Conservation (phyloP, 2,329 filamentous ascomycete species). For the Tympanopsis confertula region DNA sequence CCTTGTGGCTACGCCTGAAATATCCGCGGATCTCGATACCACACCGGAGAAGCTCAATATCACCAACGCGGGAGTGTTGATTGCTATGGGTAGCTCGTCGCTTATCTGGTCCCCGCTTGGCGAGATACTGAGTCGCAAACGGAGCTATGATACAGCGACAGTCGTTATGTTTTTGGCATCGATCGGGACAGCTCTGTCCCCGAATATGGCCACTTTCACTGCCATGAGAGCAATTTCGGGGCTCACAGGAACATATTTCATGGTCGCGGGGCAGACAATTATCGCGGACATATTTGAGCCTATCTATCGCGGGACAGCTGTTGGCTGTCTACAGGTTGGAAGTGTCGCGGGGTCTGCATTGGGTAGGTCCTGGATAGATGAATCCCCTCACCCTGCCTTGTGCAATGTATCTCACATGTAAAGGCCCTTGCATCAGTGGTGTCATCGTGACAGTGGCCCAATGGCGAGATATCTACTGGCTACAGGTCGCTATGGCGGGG, state of each 20-base stretch:
- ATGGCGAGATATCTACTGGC: slow-evolving; percentile 18
- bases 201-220: slow-evolving; percentile 19
- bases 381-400: not conserved
- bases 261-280: slow-evolving; percentile 24
- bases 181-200: slow-evolving; percentile 15
- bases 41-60: slow-evolving; percentile 19
- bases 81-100: slow-evolving; percentile 22
- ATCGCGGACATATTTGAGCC: slow-evolving; percentile 24
- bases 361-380: slow-evolving; percentile 13
- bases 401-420: not conserved
- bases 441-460: slow-evolving; percentile 15
- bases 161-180: slow-evolving; percentile 16
- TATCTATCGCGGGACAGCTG: slow-evolving; percentile 23
- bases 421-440: slow-evolving; percentile 15
- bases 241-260: slow-evolving; percentile 22
- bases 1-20: slow-evolving; percentile 23
- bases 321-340: slow-evolving; percentile 27
- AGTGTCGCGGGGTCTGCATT: slow-evolving; percentile 27
- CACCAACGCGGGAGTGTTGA: slow-evolving; percentile 21
- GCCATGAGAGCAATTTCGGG: slow-evolving; percentile 19
- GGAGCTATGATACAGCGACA: slow-evolving; percentile 19
- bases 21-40: slow-evolving; percentile 21
- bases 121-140: slow-evolving; percentile 14
- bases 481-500: slow-evolving; percentile 16
- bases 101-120: slow-evolving; percentile 20